Conservation (phyloP, 768 basidiomycete species). For the Pisolithus orientalis region DNA sequence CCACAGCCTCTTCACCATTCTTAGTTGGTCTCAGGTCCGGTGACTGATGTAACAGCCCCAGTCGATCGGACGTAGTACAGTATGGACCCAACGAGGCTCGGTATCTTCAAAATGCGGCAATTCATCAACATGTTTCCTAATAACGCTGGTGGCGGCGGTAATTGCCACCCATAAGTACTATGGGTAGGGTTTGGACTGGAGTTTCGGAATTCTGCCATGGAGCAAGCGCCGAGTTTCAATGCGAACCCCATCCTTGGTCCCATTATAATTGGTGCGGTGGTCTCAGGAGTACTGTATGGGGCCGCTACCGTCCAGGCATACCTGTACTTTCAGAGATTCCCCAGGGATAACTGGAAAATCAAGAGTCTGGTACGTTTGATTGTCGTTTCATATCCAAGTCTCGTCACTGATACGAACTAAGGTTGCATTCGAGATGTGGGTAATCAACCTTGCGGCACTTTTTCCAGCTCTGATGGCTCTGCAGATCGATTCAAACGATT, state of each 20-base stretch:
- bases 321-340: slow-evolving; percentile 13
- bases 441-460: background rate
- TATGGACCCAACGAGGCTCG: background rate
- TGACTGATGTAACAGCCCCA: background rate
- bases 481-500: background rate
- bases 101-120: background rate
- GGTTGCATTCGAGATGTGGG: background rate
- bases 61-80: background rate
- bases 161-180: background rate
- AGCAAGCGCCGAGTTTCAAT: background rate
- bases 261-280: slow-evolving; percentile 18
- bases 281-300: slow-evolving; percentile 20
- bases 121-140: background rate
- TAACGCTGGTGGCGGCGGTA: background rate
- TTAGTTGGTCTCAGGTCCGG: background rate
- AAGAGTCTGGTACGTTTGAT: slow-evolving; percentile 12
- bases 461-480: background rate
- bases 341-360: slow-evolving; percentile 12
- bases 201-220: background rate
- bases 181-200: background rate
- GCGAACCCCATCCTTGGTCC: slow-evolving; percentile 10
- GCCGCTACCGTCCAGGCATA: slow-evolving; percentile 18
- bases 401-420: background rate
- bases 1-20: background rate
- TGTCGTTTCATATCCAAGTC: background rate